phyloP scores from a whole-genome alignment of 352 stramenopile species.

The Globisporangium heterothallicum region DNA sequence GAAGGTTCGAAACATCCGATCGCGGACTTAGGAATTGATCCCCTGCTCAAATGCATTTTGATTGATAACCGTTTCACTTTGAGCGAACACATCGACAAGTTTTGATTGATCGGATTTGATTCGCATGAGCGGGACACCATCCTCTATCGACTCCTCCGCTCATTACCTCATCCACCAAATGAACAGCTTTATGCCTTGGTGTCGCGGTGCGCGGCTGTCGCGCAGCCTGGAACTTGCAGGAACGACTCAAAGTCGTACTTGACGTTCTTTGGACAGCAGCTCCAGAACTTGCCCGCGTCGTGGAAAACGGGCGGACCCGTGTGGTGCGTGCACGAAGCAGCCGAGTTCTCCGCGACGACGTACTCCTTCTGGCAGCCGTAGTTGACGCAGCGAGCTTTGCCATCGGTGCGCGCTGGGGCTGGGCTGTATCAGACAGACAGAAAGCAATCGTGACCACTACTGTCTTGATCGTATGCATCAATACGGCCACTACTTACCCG shows the following conservation, averaged over 20 bases:
- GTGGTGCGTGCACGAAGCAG: conserved; percentile 79
- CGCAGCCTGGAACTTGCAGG: conserved; percentile 84
- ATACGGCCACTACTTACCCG: conserved; percentile 19
- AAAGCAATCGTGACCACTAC: background rate
- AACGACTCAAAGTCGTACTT: conserved; percentile 96
- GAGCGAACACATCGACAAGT: no score
- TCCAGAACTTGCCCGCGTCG: conserved; percentile 92
- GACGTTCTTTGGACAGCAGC: conserved; percentile 88
- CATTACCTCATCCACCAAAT: no score
- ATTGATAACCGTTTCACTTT: no score
- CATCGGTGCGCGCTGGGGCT: conserved; percentile 61
- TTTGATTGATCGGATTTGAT: background rate
- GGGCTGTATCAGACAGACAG: conserved; percentile 12
- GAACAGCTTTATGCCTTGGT: conserved; percentile 40
- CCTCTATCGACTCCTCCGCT: background rate
- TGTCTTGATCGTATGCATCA: background rate
- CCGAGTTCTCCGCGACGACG: conserved; percentile 81
- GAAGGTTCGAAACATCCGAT: no score
- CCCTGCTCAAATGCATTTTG: background rate
- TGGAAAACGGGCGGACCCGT: conserved; percentile 88
- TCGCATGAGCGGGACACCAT: background rate
- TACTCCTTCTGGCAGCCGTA: conserved; percentile 92
- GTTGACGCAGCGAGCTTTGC: conserved; percentile 88
- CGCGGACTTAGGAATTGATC: no score
- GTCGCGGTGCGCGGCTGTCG: conserved; percentile 78